These are phyloP conservation scores for Cryptomeria japonica DNA, from an alignment of 75 land plant genomes.

Conservation along the genomic window DNA sequence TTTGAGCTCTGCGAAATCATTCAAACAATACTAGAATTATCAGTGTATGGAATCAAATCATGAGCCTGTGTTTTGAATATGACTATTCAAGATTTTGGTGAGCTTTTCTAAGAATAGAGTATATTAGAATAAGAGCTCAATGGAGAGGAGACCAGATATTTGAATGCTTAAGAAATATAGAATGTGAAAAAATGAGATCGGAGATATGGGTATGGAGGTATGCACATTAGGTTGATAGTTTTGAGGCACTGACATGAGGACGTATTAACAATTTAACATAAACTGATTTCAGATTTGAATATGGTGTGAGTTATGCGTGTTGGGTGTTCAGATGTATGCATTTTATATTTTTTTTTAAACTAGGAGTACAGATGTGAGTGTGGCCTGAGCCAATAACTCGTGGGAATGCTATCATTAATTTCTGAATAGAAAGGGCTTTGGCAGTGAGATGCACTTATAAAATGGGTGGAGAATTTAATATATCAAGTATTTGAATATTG, in stretches of 20 bases:
- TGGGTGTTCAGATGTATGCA: not conserved
- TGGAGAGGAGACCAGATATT: not conserved
- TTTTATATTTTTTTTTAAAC: not conserved
- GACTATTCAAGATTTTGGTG: not conserved
- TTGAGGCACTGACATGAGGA: not conserved
- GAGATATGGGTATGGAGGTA: not conserved
- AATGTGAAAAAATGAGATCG: not conserved
- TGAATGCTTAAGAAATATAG: not conserved
- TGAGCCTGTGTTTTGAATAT: constrained; percentile 1
- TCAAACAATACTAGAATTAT: constrained; percentile 10
- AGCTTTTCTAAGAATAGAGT: not conserved
- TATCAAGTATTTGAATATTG: not conserved
- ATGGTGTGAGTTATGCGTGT: not conserved
- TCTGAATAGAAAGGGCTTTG: not conserved
- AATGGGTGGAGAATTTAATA: not conserved
- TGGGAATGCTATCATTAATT: not conserved
- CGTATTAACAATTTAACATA: not conserved
- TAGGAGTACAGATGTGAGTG: not conserved
- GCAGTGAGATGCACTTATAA: not conserved
- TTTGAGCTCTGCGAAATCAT: not conserved
- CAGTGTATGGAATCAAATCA: constrained; percentile 1
- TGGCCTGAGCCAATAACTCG: not conserved
- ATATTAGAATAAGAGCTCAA: not conserved
- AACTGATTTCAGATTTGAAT: not conserved
- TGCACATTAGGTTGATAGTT: not conserved